These are phyloP conservation scores for Euphorbia celastroides DNA, from an alignment of 441 rosid species.

Conservation along the genomic window DNA sequence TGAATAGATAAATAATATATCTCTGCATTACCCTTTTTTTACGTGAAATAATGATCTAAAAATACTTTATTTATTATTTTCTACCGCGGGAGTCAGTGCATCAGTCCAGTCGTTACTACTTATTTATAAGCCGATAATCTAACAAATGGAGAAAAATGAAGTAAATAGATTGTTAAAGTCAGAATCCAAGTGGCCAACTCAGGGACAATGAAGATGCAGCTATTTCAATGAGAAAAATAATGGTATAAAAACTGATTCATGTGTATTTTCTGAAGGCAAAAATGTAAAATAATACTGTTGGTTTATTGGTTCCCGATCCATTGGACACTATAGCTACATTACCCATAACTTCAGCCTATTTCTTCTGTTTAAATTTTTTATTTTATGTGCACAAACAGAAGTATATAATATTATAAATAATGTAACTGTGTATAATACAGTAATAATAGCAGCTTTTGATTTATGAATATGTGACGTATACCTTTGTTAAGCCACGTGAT, in stretches of 20 bases:
- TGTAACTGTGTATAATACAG: background rate
- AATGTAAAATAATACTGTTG: background rate
- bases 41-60: no score
- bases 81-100: no score
- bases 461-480: background rate
- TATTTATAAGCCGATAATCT: no score
- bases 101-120: no score
- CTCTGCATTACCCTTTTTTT: no score
- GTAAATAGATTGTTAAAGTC: no score
- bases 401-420: background rate
- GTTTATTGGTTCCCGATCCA: slow-evolving; percentile 9
- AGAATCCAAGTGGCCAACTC: slow-evolving; percentile 1
- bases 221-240: slow-evolving; percentile 1
- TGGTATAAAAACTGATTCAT: background rate
- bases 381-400: background rate
- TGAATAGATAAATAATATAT: no score
- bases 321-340: background rate
- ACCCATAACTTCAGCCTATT: slow-evolving; percentile 4
- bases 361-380: background rate
- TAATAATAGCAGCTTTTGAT: background rate
- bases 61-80: no score
- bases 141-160: no score
- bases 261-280: slow-evolving; percentile 3
- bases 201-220: slow-evolving; percentile 10
- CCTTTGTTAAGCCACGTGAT: slow-evolving; percentile 8